Evolutionary conservation across 2,329 filamentous ascomycete genomes (phyloP).

Genomic region (Clarireedia paspali): DNA sequence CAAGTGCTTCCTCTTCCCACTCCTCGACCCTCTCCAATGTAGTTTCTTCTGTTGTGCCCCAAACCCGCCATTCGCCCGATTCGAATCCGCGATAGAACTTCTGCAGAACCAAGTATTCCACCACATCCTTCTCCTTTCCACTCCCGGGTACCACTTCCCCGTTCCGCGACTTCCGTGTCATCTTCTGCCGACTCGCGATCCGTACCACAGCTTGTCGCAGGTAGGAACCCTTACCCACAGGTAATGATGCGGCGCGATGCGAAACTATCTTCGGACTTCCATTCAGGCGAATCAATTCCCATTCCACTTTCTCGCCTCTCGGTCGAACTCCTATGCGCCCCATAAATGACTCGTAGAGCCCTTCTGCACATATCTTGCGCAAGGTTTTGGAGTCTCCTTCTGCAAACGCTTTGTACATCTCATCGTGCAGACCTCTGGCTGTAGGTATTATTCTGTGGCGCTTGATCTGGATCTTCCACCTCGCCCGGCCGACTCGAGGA

Average conservation of each 20-base stretch:
- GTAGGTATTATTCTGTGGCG: constrained; percentile 39
- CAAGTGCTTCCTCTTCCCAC: background rate
- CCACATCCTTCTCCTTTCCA: constrained; percentile 44
- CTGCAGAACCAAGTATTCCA: constrained; percentile 60
- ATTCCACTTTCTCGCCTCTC: constrained; percentile 37
- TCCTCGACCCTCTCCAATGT: constrained; percentile 31
- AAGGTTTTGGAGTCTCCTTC: constrained; percentile 46
- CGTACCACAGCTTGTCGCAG: constrained; percentile 54
- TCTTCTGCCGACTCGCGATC: constrained; percentile 48
- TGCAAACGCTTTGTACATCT: constrained; percentile 56
- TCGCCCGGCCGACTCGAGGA: constrained; percentile 4
- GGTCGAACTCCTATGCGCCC: constrained; percentile 46
- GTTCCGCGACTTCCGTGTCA: constrained; percentile 31
- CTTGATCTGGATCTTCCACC: constrained; percentile 31
- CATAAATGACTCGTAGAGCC: constrained; percentile 44
- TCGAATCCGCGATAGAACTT: constrained; percentile 36
- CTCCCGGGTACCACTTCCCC: constrained; percentile 37
- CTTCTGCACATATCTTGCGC: constrained; percentile 44
- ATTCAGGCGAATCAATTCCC: constrained; percentile 49
- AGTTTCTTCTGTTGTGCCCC: constrained; percentile 53
- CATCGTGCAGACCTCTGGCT: constrained; percentile 51
- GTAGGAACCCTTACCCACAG: constrained; percentile 33
- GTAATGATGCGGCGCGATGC: constrained; percentile 43
- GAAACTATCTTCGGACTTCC: constrained; percentile 33
- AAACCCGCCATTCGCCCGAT: constrained; percentile 51